Percentiles rank a stretch among this genome's conserved stretches.
Conservation (phyloP, 2,329 filamentous ascomycete genomes). For the Venturiaceae sp. region DNA sequence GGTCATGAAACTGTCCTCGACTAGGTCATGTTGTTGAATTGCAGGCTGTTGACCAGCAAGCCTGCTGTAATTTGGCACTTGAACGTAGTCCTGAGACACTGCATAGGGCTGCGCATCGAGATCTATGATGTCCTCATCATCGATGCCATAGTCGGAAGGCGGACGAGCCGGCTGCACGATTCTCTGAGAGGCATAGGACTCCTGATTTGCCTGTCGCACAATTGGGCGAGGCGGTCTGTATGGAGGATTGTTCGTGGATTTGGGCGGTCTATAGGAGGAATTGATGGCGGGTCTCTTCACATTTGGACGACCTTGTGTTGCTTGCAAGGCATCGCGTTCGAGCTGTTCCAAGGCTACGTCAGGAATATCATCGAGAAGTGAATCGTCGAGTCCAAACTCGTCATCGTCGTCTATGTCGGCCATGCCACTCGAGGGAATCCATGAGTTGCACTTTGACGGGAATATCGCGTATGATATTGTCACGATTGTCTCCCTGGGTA, state of each 20-base stretch:
- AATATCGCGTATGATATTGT: background rate
- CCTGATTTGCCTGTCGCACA: background rate
- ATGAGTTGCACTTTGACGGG: background rate
- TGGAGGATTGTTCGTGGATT: background rate
- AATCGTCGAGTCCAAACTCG: slow-evolving; percentile 35
- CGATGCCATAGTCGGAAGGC: slow-evolving; percentile 6
- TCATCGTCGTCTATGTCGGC: slow-evolving; percentile 28
- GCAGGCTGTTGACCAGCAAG: background rate
- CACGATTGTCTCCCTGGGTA: background rate
- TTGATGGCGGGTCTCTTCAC: background rate
- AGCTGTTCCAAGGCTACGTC: slow-evolving; percentile 34
- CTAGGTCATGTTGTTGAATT: slow-evolving; percentile 3
- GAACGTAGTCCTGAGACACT: background rate
- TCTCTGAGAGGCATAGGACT: background rate
- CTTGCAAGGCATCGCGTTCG: slow-evolving; percentile 30
- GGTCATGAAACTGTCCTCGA: slow-evolving; percentile 15
- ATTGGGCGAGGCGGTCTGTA: background rate
- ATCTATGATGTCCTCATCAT: slow-evolving; percentile 10
- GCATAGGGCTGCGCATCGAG: slow-evolving; percentile 7
- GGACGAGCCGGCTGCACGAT: background rate
- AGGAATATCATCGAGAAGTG: slow-evolving; percentile 32
- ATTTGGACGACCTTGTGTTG: background rate
- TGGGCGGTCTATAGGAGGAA: background rate
- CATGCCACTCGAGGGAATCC: slow-evolving; percentile 14
- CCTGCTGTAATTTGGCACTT: background rate